These are phyloP conservation scores for Tripterygium wilfordii DNA, from an alignment of 177 flowering plant genomes.

Conservation along the genomic window DNA sequence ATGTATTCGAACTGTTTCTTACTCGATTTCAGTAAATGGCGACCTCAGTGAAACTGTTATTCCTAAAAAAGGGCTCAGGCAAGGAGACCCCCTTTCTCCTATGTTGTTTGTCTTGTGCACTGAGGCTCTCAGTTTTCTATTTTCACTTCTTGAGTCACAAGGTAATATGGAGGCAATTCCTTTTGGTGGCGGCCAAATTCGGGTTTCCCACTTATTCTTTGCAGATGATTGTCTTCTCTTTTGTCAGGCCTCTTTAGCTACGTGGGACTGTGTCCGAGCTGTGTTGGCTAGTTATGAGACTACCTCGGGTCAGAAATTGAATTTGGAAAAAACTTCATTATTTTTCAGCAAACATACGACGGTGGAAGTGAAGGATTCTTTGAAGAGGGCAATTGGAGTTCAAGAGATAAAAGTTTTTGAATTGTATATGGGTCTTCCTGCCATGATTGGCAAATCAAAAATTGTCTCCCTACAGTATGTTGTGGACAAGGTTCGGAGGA, in stretches of 20 bases:
- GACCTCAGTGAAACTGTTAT: neutral
- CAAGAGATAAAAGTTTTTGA: neutral
- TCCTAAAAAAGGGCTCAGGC: neutral
- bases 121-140: neutral
- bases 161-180: neutral
- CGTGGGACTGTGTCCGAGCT: neutral
- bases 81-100: conserved; percentile 8
- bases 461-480: neutral
- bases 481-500: neutral
- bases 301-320: neutral
- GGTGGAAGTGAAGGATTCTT: neutral
- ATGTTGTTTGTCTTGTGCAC: neutral
- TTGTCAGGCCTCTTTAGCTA: neutral
- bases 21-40: neutral
- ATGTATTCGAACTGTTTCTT: neutral
- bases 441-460: neutral
- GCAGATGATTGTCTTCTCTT: conserved; percentile 1
- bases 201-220: neutral
- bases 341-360: neutral
- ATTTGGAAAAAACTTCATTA: neutral
- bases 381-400: neutral
- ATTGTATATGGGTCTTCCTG: neutral
- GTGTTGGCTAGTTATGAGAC: neutral
- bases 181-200: neutral
- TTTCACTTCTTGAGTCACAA: neutral